Evolutionary conservation across 371 early-diverging fungal species (phyloP).

Genomic region (Apophysomyces trapeziformis): DNA sequence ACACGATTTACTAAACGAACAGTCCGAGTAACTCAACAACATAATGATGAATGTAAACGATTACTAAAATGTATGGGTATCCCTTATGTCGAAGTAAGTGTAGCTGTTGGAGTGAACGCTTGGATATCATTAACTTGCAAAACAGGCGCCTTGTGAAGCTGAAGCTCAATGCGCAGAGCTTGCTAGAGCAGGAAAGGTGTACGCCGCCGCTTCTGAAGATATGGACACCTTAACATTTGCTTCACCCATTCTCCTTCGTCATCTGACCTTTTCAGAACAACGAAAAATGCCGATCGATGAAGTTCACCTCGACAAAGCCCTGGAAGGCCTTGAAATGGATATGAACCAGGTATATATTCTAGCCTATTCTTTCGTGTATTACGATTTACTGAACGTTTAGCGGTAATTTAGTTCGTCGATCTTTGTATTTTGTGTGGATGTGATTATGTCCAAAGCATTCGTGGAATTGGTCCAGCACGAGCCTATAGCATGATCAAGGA

Average conservation of each 20-base stretch:
- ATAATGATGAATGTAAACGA: constrained; percentile 95
- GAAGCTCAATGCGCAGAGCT: constrained; percentile 99
- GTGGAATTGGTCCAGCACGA: constrained; percentile 95
- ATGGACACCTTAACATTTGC: constrained; percentile 99
- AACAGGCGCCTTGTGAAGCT: constrained; percentile 97
- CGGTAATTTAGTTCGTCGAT: constrained; percentile 83
- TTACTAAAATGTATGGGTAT: constrained; percentile 97
- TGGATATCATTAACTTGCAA: neutral
- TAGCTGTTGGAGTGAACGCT: neutral
- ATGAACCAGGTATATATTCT: constrained; percentile 51
- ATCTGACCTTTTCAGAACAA: constrained; percentile 93
- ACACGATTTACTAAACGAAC: constrained; percentile 93
- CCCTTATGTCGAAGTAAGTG: constrained; percentile 81
- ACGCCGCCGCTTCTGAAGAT: constrained; percentile 99
- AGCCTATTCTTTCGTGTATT: no score
- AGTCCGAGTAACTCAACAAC: constrained; percentile 94
- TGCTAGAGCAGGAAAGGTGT: constrained; percentile 89
- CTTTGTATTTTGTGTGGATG: constrained; percentile 99
- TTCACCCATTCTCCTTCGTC: constrained; percentile 91
- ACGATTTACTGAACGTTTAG: no score
- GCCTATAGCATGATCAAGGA: constrained; percentile 92
- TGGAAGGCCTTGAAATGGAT: constrained; percentile 84
- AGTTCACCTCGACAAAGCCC: constrained; percentile 81
- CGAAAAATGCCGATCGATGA: constrained; percentile 96
- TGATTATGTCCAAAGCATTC: constrained; percentile 98